Evolutionary conservation across 2,329 filamentous ascomycete genomes (phyloP).

Genomic region (Fusarium sterilihyphosum): DNA sequence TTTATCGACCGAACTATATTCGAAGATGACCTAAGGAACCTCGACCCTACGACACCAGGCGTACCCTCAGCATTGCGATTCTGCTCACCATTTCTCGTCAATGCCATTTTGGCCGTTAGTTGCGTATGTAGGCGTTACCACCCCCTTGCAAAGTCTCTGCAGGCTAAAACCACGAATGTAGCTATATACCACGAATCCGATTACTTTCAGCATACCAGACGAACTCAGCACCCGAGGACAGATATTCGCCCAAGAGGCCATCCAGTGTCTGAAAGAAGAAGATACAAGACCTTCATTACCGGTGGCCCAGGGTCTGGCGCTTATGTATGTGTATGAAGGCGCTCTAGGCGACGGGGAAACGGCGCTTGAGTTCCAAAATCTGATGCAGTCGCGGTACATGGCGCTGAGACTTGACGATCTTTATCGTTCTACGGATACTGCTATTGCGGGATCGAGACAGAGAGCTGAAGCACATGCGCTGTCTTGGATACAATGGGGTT

Average conservation of each 20-base stretch:
- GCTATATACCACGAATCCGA: constrained; percentile 12
- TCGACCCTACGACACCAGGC: background rate
- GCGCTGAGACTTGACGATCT: constrained; percentile 19
- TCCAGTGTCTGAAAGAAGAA: constrained; percentile 3
- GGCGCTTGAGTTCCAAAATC: constrained; percentile 8
- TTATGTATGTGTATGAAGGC: constrained; percentile 23
- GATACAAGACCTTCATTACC: constrained; percentile 5
- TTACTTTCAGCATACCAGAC: constrained; percentile 1
- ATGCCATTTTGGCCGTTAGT: constrained; percentile 30
- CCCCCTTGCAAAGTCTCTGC: background rate
- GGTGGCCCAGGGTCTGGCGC: constrained; percentile 14
- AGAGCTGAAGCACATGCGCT: constrained; percentile 20
- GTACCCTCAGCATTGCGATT: constrained; percentile 10
- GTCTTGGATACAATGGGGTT: constrained; percentile 33
- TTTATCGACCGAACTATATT: constrained; percentile 24
- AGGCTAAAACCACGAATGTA: background rate
- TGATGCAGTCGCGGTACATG: constrained; percentile 24
- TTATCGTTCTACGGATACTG: constrained; percentile 12
- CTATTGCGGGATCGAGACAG: constrained; percentile 19
- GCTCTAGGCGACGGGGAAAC: constrained; percentile 14
- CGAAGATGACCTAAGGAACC: constrained; percentile 20
- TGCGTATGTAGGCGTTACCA: constrained; percentile 19
- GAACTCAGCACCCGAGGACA: constrained; percentile 11
- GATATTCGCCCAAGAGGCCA: constrained; percentile 20
- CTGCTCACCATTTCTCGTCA: constrained; percentile 31